Evolutionary conservation across 345 rosid genomes (phyloP).

Genomic region (Raphanus sativus): DNA sequence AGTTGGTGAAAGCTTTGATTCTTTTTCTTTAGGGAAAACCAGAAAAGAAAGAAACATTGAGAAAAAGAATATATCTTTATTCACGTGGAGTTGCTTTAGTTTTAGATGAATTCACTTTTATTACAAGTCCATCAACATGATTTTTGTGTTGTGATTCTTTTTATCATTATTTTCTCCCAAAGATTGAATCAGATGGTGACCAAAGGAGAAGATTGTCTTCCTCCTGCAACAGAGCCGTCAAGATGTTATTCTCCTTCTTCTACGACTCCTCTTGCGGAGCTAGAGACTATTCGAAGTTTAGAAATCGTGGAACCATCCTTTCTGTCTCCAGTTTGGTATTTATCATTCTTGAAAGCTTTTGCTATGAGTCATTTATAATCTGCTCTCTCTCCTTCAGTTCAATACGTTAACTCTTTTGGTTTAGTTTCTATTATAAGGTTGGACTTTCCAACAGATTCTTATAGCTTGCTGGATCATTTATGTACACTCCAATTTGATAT

Average conservation of each 20-base stretch:
- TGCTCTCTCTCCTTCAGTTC: neutral
- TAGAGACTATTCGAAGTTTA: constrained; percentile 23
- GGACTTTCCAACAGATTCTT: neutral
- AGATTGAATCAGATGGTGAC: constrained; percentile 19
- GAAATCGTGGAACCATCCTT: constrained; percentile 17
- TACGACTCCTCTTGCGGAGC: constrained; percentile 26
- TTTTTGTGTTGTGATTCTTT: constrained; percentile 7
- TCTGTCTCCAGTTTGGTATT: constrained; percentile 27
- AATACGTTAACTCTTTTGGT: neutral
- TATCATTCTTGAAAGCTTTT: neutral
- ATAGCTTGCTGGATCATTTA: neutral
- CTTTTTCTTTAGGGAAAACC: constrained; percentile 1
- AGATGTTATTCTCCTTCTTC: constrained; percentile 22
- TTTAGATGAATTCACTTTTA: constrained; percentile 1
- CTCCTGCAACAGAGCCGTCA: neutral
- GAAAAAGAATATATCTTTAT: constrained; percentile 19
- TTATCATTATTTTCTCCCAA: neutral
- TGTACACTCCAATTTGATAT: neutral
- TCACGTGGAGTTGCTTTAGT: constrained; percentile 16
- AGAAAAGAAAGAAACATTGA: neutral
- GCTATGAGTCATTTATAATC: neutral
- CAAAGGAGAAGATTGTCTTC: constrained; percentile 14
- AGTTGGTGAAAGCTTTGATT: constrained; percentile 27
- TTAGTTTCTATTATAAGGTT: neutral
- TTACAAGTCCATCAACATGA: neutral